These are phyloP conservation scores for Daldinia sp. DNA, from an alignment of 2,329 filamentous ascomycete species.

Conservation along the genomic window DNA sequence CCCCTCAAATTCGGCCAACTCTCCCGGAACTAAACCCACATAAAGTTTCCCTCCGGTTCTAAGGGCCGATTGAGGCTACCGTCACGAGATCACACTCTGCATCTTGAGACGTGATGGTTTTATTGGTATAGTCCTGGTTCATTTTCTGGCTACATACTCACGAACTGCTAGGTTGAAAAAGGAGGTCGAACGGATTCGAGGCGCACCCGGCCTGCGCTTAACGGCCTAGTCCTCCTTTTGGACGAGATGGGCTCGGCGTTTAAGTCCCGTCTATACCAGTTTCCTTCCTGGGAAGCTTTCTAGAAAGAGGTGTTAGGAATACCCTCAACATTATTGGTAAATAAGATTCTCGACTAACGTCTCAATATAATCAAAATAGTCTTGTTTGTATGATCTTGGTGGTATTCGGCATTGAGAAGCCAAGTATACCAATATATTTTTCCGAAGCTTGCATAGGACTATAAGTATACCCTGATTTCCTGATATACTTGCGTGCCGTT, in stretches of 20 bases:
- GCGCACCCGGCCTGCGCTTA: not conserved
- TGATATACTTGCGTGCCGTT: not conserved
- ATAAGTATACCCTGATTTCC: slow-evolving; percentile 21
- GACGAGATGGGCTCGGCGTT: slow-evolving; percentile 16
- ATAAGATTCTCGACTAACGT: not conserved
- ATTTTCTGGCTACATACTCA: slow-evolving; percentile 5
- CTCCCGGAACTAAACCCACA: slow-evolving; percentile 25
- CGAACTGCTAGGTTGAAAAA: slow-evolving; percentile 1
- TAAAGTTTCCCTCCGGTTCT: slow-evolving; percentile 19
- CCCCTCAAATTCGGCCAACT: slow-evolving; percentile 19
- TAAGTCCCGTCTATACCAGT: slow-evolving; percentile 1
- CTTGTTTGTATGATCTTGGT: not conserved
- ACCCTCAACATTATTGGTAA: slow-evolving; percentile 9
- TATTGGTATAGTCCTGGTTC: not conserved
- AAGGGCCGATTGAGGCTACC: slow-evolving; percentile 30
- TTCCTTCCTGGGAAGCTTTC: not conserved
- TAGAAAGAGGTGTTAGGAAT: slow-evolving; percentile 13
- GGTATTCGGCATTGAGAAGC: not conserved
- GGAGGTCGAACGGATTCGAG: slow-evolving; percentile 1
- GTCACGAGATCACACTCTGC: slow-evolving; percentile 15
- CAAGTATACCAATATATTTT: not conserved
- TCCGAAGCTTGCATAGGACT: not conserved
- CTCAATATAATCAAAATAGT: not conserved
- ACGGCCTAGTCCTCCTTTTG: slow-evolving; percentile 11
- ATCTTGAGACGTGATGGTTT: not conserved